Percentiles rank a stretch among this genome's conserved stretches.
Conservation (phyloP, 768 basidiomycete genomes). For the Termitomyces titanicus region DNA sequence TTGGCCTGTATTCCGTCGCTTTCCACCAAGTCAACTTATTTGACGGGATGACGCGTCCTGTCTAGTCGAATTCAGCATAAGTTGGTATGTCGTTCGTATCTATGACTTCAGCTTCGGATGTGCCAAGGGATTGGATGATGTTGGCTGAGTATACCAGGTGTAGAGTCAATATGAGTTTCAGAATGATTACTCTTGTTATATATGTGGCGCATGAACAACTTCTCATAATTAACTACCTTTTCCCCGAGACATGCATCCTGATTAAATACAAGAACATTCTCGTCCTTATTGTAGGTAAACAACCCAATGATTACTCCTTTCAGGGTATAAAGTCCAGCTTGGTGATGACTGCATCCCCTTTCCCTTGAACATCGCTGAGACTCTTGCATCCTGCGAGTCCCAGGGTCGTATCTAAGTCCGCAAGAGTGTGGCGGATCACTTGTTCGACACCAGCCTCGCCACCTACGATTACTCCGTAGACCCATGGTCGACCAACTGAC, state of each 20-base stretch:
- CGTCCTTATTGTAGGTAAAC: not conserved
- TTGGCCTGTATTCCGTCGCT: not conserved
- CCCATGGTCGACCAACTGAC: conserved; percentile 68
- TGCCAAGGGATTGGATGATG: not conserved
- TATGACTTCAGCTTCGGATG: not conserved
- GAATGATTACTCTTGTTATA: not conserved
- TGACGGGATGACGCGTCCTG: too few relatives aligned
- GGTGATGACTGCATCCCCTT: conserved; percentile 46
- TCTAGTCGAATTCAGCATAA: not conserved
- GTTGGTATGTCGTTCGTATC: not conserved
- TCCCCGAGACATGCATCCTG: not conserved
- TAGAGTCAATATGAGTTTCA: too few relatives aligned
- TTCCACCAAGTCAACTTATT: too few relatives aligned
- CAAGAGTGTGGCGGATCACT: conserved; percentile 61
- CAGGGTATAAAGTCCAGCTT: conserved; percentile 33
- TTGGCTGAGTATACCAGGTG: too few relatives aligned
- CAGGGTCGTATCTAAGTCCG: conserved; percentile 65
- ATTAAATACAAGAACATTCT: not conserved
- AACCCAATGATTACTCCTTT: not conserved
- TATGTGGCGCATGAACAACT: not conserved
- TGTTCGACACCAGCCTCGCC: conserved; percentile 77
- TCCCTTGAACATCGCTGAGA: conserved; percentile 60
- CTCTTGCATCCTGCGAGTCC: conserved; percentile 58
- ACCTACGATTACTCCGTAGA: conserved; percentile 68
- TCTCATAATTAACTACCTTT: not conserved